These are phyloP conservation scores for Teratosphaeria gauchensis DNA, from an alignment of 2,329 filamentous ascomycete genomes.

Conservation along the genomic window DNA sequence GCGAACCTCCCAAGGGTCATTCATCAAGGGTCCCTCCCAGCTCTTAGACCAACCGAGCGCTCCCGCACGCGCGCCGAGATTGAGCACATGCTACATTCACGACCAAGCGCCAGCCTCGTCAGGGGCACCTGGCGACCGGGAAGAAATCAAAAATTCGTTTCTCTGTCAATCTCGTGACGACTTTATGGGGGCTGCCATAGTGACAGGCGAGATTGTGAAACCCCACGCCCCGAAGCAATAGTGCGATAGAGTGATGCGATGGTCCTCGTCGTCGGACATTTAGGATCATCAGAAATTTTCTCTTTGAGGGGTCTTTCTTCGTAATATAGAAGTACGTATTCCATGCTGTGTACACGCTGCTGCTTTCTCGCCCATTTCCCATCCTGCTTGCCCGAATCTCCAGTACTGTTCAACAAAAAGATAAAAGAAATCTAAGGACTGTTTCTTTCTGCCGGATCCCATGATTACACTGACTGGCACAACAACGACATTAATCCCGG, in stretches of 20 bases:
- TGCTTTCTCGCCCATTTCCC: neutral
- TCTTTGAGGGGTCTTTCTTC: neutral
- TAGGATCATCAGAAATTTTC: neutral
- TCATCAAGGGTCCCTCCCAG: neutral
- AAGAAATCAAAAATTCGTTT: neutral
- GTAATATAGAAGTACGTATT: neutral
- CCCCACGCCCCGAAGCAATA: neutral
- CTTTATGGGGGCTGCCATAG: too few species aligned
- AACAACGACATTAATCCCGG: neutral
- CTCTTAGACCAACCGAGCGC: neutral
- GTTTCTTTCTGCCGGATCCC: neutral
- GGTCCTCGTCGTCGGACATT: neutral
- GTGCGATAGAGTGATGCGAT: neutral
- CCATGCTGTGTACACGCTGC: neutral
- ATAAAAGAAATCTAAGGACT: neutral
- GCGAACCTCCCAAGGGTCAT: neutral
- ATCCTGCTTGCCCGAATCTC: neutral
- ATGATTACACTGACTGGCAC: neutral
- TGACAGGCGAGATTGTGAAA: neutral
- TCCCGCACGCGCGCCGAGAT: neutral
- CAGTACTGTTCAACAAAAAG: neutral
- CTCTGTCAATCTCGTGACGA: neutral
- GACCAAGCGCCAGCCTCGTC: neutral
- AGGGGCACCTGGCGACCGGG: neutral
- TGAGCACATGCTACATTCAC: neutral